Evolutionary conservation across 116 monocot genomes (phyloP).

Genomic region (Dioscorea cayenensis): DNA sequence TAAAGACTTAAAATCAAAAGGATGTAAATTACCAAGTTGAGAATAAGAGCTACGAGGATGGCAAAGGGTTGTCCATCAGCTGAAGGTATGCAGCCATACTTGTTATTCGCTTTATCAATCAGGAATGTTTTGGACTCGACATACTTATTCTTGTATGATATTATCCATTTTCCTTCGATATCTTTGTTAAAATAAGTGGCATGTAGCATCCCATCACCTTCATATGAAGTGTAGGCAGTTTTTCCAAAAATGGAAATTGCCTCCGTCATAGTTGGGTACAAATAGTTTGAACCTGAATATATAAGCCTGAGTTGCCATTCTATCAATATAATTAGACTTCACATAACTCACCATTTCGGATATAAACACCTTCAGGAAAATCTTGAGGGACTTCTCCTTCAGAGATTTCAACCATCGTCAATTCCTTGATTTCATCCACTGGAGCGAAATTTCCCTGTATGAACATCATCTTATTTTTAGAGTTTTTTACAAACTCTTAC

Average conservation of each 20-base stretch:
- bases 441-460: not conserved
- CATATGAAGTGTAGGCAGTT: not conserved
- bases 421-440: too few species aligned
- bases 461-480: too few species aligned
- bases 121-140: constrained; percentile 9
- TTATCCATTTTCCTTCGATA: constrained; percentile 3
- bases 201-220: constrained; percentile 21
- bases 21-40: constrained; percentile 13
- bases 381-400: constrained; percentile 9
- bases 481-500: not conserved
- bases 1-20: too few species aligned
- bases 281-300: constrained; percentile 9
- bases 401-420: not conserved
- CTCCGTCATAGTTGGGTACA: not conserved
- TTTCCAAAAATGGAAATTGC: not conserved
- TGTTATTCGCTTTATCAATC: not conserved
- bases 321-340: not conserved
- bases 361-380: constrained; percentile 10
- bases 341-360: constrained; percentile 9
- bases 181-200: constrained; percentile 13
- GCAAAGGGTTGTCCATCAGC: constrained; percentile 8
- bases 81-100: not conserved
- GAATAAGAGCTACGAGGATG: constrained; percentile 2
- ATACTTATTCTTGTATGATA: constrained; percentile 10
- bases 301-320: not conserved